Evolutionary conservation across 148 eudicot species (phyloP).

Genomic region (Persicaria maculosa): DNA sequence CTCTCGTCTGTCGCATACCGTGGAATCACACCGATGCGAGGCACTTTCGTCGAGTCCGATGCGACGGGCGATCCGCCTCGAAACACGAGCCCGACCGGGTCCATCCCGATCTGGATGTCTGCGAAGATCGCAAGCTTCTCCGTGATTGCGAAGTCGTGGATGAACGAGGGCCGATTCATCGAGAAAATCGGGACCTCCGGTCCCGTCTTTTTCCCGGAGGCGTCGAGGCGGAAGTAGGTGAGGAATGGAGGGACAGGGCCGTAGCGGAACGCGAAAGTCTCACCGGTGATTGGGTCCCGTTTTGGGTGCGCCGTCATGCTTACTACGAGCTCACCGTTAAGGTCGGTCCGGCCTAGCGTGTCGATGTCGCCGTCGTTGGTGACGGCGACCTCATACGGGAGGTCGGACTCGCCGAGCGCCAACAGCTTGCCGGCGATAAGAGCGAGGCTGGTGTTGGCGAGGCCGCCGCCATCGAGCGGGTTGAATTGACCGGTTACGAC

Average conservation of each 20-base stretch:
- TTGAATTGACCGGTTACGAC: constrained; percentile 15
- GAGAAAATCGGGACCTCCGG: constrained; percentile 20
- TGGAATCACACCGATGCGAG: constrained; percentile 27
- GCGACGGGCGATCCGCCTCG: constrained; percentile 16
- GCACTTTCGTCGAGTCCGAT: constrained; percentile 8
- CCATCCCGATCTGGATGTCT: constrained; percentile 21
- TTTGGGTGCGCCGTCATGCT: constrained; percentile 21
- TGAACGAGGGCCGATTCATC: constrained; percentile 14
- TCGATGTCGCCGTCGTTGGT: constrained; percentile 10
- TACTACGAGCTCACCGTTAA: constrained; percentile 6
- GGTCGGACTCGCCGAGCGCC: constrained; percentile 17
- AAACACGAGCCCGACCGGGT: constrained; percentile 3
- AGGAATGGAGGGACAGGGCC: constrained; percentile 15
- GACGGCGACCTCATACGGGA: constrained; percentile 12
- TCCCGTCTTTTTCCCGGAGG: constrained; percentile 5
- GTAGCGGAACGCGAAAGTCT: constrained; percentile 16
- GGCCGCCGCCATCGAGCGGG: constrained; percentile 10
- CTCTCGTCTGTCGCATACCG: constrained; percentile 17
- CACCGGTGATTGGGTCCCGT: constrained; percentile 9
- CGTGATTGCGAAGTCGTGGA: constrained; percentile 30
- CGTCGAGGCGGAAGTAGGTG: constrained; percentile 13
- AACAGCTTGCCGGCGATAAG: constrained; percentile 13
- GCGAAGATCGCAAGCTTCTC: constrained; percentile 19
- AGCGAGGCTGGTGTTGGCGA: constrained; percentile 19
- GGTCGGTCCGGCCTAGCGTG: constrained; percentile 15